These are phyloP conservation scores for Ramaria rubella DNA, from an alignment of 768 basidiomycete species.

Conservation along the genomic window DNA sequence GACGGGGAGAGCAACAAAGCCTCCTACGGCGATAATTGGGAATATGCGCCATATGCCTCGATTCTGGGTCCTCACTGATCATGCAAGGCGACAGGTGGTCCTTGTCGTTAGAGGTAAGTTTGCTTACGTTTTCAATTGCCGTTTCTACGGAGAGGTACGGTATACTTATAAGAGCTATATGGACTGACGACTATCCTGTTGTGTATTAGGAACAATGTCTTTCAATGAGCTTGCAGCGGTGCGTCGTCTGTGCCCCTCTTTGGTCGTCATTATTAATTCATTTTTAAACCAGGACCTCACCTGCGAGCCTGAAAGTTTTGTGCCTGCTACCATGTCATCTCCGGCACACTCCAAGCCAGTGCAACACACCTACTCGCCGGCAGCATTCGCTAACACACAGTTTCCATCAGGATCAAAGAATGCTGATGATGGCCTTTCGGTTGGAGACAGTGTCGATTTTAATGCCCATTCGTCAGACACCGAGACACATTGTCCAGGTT, in stretches of 20 bases:
- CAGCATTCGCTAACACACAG: neutral
- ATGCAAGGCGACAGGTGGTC: conserved; percentile 65
- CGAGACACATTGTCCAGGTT: too few relatives aligned
- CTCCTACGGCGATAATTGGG: conserved; percentile 54
- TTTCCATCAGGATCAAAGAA: too few relatives aligned
- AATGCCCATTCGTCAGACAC: too few relatives aligned
- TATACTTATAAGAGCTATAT: neutral
- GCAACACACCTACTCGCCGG: conserved; percentile 18
- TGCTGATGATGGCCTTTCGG: too few relatives aligned
- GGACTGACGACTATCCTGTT: conserved; percentile 7
- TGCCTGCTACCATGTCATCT: conserved; percentile 38
- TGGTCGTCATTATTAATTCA: neutral
- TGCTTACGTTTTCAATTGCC: conserved; percentile 17
- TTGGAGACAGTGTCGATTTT: too few relatives aligned
- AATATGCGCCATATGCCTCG: conserved; percentile 68
- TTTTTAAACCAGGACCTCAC: conserved; percentile 49
- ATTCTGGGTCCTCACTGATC: conserved; percentile 83
- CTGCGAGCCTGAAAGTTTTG: conserved; percentile 53
- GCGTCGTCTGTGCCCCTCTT: neutral
- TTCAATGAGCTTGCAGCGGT: conserved; percentile 76
- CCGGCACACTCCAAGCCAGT: conserved; percentile 37
- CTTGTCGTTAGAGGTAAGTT: conserved; percentile 59
- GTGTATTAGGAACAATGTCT: conserved; percentile 64
- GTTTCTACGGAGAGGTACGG: neutral
- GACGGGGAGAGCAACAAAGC: conserved; percentile 35